Base-by-base conservation (phyloP, 2,329 filamentous ascomycete species). In the Pseudocercospora musae region DNA sequence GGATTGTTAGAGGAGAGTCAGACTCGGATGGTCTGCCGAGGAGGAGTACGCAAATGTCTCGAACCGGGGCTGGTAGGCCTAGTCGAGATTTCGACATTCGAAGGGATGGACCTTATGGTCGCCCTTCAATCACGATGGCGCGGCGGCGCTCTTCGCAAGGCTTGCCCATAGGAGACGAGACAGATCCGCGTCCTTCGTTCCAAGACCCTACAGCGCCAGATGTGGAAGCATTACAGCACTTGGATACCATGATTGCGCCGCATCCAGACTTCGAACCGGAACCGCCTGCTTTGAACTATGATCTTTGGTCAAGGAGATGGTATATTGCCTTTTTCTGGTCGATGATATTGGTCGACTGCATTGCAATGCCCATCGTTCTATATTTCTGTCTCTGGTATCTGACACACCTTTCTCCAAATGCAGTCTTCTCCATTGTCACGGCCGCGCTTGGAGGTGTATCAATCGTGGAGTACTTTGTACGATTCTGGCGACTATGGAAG, bases 311-410 rank as follows among this genome's bases (percentile, higher is more conserved):
- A 8, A 77, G 85, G 49, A 85, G 85, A 70, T 81, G 80, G 73
- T 77, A 80, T 33, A 86, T 87, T 64, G 75, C 79, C 40, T 74
- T 84, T 64, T 87, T 87, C 75, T 87, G 85, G 85, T 76, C 76
- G 0, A 71, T 88, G 44, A 85, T 87, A 60, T 71, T 87, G 21
- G 69, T 87, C 62, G 85, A 88, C 74, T 84, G 81, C 56, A 77
- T 86, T 62, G 81, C 78, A 60, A 83, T 86, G 74, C 85, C 85
- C 18, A 78, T 87, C 62, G 80, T 78, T 2, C 77, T 88, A 1
- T 88, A 87, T 75, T 88, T 84, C 76, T 78, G 81, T 54, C 76
- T 88, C 40, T 86, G 83, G 82, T 87, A 87, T 66, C 79, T 78
- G 65, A 82, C 84, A 9, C 56, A 67, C 25, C 71, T 87, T 31